Conservation (phyloP, 768 basidiomycete genomes). For the Pisolithus sp. region DNA sequence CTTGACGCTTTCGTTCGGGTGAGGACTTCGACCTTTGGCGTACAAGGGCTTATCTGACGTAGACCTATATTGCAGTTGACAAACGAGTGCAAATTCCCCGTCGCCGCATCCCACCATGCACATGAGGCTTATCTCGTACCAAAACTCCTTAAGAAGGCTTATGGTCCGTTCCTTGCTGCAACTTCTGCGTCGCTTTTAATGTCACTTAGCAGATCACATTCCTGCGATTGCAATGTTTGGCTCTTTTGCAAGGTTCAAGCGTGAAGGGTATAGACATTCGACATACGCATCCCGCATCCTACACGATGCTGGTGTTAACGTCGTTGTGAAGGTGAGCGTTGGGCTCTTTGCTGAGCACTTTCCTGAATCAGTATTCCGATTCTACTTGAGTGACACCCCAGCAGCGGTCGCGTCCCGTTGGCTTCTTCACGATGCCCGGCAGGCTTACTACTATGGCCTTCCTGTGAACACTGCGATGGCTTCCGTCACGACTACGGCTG, state of each 20-base stretch:
- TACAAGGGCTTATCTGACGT: neutral
- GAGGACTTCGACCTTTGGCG: slow-evolving; percentile 12
- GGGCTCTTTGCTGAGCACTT: neutral
- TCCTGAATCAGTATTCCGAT: neutral
- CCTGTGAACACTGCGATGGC: slow-evolving; percentile 62
- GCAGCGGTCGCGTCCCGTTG: slow-evolving; percentile 63
- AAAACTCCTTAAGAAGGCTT: slow-evolving; percentile 63
- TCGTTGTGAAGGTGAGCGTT: slow-evolving; percentile 43
- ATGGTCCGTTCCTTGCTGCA: slow-evolving; percentile 31
- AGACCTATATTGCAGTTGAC: slow-evolving; percentile 40
- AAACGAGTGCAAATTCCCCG: slow-evolving; percentile 75
- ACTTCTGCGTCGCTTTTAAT: neutral
- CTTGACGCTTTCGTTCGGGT: slow-evolving; percentile 63
- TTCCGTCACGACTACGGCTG: slow-evolving; percentile 69
- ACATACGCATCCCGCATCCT: slow-evolving; percentile 53
- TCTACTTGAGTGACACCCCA: slow-evolving; percentile 51
- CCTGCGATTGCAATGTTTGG: slow-evolving; percentile 75
- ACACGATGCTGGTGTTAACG: slow-evolving; percentile 40
- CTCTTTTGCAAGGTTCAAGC: slow-evolving; percentile 49
- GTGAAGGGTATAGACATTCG: slow-evolving; percentile 50
- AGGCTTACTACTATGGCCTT: slow-evolving; percentile 76
- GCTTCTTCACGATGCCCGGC: slow-evolving; percentile 79
- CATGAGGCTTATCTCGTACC: slow-evolving; percentile 80
- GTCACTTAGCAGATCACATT: slow-evolving; percentile 30
- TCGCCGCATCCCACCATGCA: slow-evolving; percentile 75